Conservation (phyloP, 2,329 filamentous ascomycete genomes). For the Fusarium robinianum region DNA sequence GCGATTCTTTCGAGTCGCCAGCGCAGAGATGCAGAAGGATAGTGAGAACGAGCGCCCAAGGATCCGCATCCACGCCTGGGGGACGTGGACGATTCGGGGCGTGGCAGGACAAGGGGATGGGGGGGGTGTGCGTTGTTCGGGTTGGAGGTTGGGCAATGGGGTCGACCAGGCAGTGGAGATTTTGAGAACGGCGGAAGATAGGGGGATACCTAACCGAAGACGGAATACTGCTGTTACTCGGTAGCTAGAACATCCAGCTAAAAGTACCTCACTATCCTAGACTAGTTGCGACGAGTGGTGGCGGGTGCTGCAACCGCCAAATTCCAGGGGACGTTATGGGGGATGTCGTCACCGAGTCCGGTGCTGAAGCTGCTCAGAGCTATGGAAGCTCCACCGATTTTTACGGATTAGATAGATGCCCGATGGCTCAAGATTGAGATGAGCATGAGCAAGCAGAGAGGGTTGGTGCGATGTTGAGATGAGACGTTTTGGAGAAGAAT, state of each 20-base stretch:
- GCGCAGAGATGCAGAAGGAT: constrained; percentile 30
- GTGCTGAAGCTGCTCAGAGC: constrained; percentile 6
- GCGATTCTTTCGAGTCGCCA: constrained; percentile 28
- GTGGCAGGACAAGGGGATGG: constrained; percentile 32
- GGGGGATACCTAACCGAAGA: constrained; percentile 17
- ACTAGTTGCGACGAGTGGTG: constrained; percentile 16
- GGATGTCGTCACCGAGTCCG: constrained; percentile 28
- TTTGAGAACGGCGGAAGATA: constrained; percentile 11
- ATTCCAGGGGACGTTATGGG: constrained; percentile 30
- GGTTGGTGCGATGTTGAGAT: too few relatives aligned
- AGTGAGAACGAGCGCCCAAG: constrained; percentile 23
- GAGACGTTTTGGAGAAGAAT: too few relatives aligned
- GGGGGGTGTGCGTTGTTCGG: constrained; percentile 28
- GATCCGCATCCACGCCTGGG: constrained; percentile 34
- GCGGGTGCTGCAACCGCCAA: neutral
- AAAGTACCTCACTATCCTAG: too few relatives aligned
- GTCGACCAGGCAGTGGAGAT: constrained; percentile 26
- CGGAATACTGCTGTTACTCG: too few relatives aligned
- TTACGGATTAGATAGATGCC: constrained; percentile 12
- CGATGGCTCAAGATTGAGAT: constrained; percentile 1
- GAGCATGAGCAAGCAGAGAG: too few relatives aligned
- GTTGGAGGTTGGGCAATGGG: constrained; percentile 29
- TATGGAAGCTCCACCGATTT: constrained; percentile 20
- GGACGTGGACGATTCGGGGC: constrained; percentile 36
- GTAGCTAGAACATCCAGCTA: too few relatives aligned